These are phyloP conservation scores for Alternaria postmessia DNA, from an alignment of 2,329 filamentous ascomycete genomes.

Conservation along the genomic window DNA sequence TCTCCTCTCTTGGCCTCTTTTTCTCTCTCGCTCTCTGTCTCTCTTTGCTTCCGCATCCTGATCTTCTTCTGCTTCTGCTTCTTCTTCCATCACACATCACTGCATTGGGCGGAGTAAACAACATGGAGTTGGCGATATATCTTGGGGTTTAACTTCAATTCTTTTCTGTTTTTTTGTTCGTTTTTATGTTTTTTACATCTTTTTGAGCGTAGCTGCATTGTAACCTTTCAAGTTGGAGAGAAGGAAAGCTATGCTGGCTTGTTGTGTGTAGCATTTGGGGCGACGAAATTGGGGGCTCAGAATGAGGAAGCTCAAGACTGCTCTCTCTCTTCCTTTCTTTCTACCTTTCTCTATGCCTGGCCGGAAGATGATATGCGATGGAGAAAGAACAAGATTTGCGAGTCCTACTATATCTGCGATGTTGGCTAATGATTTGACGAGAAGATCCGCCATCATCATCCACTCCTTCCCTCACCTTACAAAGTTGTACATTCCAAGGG, in stretches of 20 bases:
- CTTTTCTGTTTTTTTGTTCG: conserved; percentile 15
- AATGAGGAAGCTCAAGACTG: too few species aligned
- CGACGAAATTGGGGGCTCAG: too few species aligned
- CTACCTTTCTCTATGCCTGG: too few species aligned
- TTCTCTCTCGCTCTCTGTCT: neutral
- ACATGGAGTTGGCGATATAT: conserved; percentile 15
- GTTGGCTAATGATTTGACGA: conserved; percentile 35
- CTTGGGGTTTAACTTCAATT: neutral
- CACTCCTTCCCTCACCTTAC: conserved; percentile 33
- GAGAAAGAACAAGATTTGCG: too few species aligned
- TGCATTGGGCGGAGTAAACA: conserved; percentile 43
- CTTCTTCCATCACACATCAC: neutral
- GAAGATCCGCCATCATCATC: conserved; percentile 34
- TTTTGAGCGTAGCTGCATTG: neutral
- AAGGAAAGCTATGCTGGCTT: neutral
- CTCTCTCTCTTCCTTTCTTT: too few species aligned
- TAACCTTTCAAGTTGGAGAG: neutral
- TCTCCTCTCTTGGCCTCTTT: neutral
- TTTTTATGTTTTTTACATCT: conserved; percentile 23
- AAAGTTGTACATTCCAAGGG: conserved; percentile 2
- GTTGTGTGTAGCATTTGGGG: neutral
- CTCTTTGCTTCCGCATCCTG: too few species aligned
- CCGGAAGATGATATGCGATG: too few species aligned
- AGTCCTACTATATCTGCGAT: too few species aligned
- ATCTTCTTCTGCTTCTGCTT: too few species aligned